These are phyloP conservation scores for Myotisia sp. DNA, from an alignment of 2,329 filamentous ascomycete species.

Conservation along the genomic window DNA sequence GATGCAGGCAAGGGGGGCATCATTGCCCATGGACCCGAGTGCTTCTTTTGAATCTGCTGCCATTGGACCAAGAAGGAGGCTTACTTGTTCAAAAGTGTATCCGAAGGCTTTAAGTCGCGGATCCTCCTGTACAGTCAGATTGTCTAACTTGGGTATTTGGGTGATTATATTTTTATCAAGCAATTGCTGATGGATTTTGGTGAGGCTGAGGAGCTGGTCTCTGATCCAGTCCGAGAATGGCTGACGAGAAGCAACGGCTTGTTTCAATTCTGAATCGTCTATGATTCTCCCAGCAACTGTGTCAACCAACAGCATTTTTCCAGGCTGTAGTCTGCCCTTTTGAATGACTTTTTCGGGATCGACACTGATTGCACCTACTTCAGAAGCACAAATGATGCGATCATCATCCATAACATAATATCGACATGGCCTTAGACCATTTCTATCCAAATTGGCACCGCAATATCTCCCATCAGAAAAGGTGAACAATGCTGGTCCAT, in stretches of 20 bases:
- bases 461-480: conserved; percentile 95
- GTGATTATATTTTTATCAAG: conserved; percentile 39
- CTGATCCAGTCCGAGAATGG: conserved; percentile 85
- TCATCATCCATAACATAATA: conserved; percentile 97
- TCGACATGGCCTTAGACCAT: conserved; percentile 85
- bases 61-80: conserved; percentile 83
- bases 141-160: conserved; percentile 53
- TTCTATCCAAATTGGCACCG: conserved; percentile 90
- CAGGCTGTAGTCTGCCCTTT: conserved; percentile 85
- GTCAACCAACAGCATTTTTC: conserved; percentile 91
- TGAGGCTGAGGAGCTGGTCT: conserved; percentile 67
- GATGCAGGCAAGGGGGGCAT: conserved; percentile 81
- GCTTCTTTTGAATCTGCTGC: conserved; percentile 95
- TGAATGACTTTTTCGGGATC: conserved; percentile 82
- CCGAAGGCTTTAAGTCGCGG: conserved; percentile 73
- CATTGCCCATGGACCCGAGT: conserved; percentile 94
- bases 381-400: conserved; percentile 90
- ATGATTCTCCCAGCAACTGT: conserved; percentile 84
- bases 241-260: conserved; percentile 68
- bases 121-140: conserved; percentile 64
- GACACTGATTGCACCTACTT: conserved; percentile 84
- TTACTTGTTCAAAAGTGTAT: conserved; percentile 92
- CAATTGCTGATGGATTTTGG: conserved; percentile 51
- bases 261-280: conserved; percentile 83
- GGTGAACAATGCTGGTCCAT: conserved; percentile 89